These are phyloP conservation scores for Fusarium brachygibbosum DNA, from an alignment of 2,329 filamentous ascomycete species.

Conservation along the genomic window DNA sequence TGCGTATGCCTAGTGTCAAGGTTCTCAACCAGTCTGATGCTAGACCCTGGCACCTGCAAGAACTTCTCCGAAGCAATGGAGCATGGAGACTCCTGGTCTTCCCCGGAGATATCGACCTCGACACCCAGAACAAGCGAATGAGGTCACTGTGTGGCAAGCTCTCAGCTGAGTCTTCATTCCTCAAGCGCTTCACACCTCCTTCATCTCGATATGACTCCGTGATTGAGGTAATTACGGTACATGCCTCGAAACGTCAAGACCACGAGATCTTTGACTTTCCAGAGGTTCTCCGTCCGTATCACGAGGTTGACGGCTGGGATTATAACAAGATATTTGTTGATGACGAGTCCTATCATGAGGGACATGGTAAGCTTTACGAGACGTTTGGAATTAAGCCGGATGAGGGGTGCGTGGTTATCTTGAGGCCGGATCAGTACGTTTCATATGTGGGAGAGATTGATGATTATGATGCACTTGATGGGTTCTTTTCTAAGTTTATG, in stretches of 20 bases:
- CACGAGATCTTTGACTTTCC: slow-evolving; percentile 56
- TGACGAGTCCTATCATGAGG: slow-evolving; percentile 66
- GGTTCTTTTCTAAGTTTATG: slow-evolving; percentile 6
- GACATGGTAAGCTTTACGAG: slow-evolving; percentile 64
- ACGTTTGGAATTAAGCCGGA: slow-evolving; percentile 68
- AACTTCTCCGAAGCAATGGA: slow-evolving; percentile 55
- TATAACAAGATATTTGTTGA: slow-evolving; percentile 71
- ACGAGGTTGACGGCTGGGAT: slow-evolving; percentile 64
- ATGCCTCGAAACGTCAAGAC: slow-evolving; percentile 64
- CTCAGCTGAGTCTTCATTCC: slow-evolving; percentile 23
- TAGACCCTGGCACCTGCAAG: slow-evolving; percentile 71
- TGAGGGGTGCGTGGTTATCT: slow-evolving; percentile 68
- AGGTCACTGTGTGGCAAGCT: slow-evolving; percentile 53
- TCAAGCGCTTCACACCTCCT: neutral
- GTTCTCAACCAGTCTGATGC: slow-evolving; percentile 70
- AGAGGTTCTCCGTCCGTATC: slow-evolving; percentile 64
- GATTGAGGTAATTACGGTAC: slow-evolving; percentile 73
- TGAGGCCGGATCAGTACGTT: slow-evolving; percentile 78
- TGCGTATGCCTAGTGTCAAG: slow-evolving; percentile 70
- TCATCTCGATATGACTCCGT: slow-evolving; percentile 48
- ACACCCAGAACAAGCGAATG: neutral
- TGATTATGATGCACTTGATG: slow-evolving; percentile 37
- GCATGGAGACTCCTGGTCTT: slow-evolving; percentile 70
- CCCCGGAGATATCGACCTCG: neutral
- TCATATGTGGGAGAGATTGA: slow-evolving; percentile 58